These are phyloP conservation scores for Globisporangium barbulae DNA, from an alignment of 352 stramenopile genomes.

Conservation along the genomic window DNA sequence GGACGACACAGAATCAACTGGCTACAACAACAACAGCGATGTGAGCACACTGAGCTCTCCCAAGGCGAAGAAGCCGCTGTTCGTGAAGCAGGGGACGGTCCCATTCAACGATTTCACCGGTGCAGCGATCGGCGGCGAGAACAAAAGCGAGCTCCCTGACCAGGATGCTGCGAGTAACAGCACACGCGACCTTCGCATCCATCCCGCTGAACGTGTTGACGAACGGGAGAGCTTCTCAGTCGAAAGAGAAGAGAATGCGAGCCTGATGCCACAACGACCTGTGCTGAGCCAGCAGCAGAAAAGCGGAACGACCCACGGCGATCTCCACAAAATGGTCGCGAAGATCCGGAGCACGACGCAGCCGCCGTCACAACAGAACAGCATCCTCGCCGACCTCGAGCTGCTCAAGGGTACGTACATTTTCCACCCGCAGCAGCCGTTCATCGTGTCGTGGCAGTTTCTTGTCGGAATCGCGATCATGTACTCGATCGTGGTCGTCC, in stretches of 20 bases:
- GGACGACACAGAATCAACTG: not conserved
- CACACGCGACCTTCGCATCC: not conserved
- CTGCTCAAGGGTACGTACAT: constrained; percentile 71
- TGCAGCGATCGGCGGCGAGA: not conserved
- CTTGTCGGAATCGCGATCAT: constrained; percentile 74
- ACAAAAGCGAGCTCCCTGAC: not conserved
- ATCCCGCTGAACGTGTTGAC: not conserved
- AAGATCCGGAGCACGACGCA: constrained; percentile 51
- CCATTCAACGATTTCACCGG: constrained; percentile 8
- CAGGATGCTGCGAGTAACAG: not conserved
- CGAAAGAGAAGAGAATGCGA: not conserved
- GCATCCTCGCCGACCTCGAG: constrained; percentile 44
- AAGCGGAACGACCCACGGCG: constrained; percentile 6
- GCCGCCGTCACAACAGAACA: constrained; percentile 37
- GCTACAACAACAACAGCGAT: not conserved
- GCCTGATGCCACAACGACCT: not conserved
- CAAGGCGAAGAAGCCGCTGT: not conserved
- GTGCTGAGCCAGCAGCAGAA: not conserved
- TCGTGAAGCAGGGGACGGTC: constrained; percentile 1
- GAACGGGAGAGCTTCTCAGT: not conserved
- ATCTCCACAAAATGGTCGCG: constrained; percentile 30
- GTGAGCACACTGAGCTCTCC: not conserved
- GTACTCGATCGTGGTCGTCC: constrained; percentile 88
- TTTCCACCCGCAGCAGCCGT: constrained; percentile 67
- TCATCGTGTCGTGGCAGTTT: constrained; percentile 75